Conservation (phyloP, 176 grass and related monocot genomes). For the Aegilops tauschii region DNA sequence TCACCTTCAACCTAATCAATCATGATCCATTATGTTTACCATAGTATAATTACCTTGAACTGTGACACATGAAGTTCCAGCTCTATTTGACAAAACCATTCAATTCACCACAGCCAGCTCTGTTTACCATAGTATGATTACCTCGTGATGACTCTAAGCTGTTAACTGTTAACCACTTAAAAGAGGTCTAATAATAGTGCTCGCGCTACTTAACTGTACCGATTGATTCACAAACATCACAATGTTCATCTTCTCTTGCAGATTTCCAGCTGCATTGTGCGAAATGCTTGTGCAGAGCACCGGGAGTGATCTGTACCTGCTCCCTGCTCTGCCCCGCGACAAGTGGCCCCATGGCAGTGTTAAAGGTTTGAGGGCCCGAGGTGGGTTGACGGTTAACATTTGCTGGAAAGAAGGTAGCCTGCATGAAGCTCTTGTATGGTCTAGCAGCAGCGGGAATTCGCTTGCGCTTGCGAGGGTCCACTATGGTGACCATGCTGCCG, state of each 20-base stretch:
- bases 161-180: neutral
- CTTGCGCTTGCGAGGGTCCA: constrained; percentile 43
- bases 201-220: neutral
- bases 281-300: constrained; percentile 93
- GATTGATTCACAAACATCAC: neutral
- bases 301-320: constrained; percentile 58
- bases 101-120: neutral
- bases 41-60: neutral
- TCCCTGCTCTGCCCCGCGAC: constrained; percentile 62
- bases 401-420: constrained; percentile 78
- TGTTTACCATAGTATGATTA: neutral
- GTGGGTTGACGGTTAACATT: constrained; percentile 62
- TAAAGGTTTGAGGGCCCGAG: constrained; percentile 79
- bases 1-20: constrained; percentile 1
- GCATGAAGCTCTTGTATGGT: constrained; percentile 75
- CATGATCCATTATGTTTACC: no score
- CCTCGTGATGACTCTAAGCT: neutral
- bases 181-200: neutral
- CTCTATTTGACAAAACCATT: neutral
- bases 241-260: constrained; percentile 32
- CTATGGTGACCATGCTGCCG: constrained; percentile 18
- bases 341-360: constrained; percentile 78
- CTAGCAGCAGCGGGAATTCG: constrained; percentile 30
- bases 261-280: constrained; percentile 71
- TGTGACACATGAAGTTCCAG: neutral